Evolutionary conservation across 73 alveolate genomes (phyloP).

Genomic region (Paramecium sexaurelia): DNA sequence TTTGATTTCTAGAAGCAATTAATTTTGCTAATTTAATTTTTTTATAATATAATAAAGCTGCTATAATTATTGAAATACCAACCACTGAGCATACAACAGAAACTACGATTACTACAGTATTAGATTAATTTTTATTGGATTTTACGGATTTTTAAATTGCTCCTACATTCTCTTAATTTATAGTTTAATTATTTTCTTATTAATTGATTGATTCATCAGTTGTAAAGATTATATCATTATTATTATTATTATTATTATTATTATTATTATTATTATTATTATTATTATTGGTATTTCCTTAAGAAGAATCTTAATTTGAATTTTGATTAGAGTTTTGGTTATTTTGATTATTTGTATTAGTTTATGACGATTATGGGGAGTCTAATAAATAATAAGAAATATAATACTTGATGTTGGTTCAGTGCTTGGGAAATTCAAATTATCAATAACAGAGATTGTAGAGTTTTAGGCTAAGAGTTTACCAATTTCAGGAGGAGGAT

Average conservation of each 20-base stretch:
- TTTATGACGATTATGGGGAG: background rate
- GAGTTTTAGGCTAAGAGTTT: background rate
- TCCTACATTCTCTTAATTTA: background rate
- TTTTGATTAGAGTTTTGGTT: background rate
- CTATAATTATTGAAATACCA: background rate
- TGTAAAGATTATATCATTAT: background rate
- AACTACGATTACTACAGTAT: conserved; percentile 36
- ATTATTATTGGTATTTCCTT: background rate
- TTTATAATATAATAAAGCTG: conserved; percentile 5
- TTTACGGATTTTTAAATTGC: background rate
- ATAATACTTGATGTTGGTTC: conserved; percentile 1
- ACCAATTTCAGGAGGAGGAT: conserved; percentile 24
- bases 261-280: background rate
- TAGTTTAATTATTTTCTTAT: background rate
- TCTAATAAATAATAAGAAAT: background rate
- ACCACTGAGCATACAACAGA: conserved; percentile 21
- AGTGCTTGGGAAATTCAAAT: background rate
- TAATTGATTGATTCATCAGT: background rate
- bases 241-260: background rate
- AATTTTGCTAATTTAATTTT: background rate
- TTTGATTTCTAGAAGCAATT: background rate
- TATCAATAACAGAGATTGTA: background rate
- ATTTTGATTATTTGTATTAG: background rate
- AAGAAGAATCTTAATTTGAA: background rate
- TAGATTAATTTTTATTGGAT: background rate